Evolutionary conservation across 169 alveolate genomes (phyloP), one percentile per base, ranked within the genome.

Genomic region (Cryptosporidium xiaoi): DNA sequence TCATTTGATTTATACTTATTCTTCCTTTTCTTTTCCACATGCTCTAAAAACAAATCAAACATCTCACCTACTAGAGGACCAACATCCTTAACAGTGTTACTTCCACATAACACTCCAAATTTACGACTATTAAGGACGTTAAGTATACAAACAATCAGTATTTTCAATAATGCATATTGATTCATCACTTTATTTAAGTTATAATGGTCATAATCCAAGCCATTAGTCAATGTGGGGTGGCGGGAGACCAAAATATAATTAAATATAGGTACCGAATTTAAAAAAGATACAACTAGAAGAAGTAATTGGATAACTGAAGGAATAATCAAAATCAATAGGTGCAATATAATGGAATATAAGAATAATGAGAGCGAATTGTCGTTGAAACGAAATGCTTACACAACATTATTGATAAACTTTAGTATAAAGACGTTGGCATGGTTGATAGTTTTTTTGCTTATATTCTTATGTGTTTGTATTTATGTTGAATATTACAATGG

Each of bases 21-120:
- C 13, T 69, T 64, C 24, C 40, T 51, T 13, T 69, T 69, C 1
- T 36, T 29, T 36, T 69, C 83, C 16, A 69, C 31, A 55, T 34
- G 51, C 40, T 69, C 83, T 34, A 69, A 31, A 31, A 69, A 69
- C 83, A 69, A 51, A 34, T 69, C 83, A 56, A 69, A 69, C 13
- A 69, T 48, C 40, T 69, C 83, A 55, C 67, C 29, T 34, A 69
- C 56, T 29, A 69, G 31, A 51, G 83, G 83, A 12, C 44, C 51
- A 16, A 69, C 56, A 69, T 69, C 27, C 40, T 24, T 69, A 16
- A 50, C 56, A 29, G 2, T 48, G 51, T 66, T 62, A 18, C 64
- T 24, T 27, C 24, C 33, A 50, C 6, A 24, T 40, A 3, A 6
- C 13, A 34, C 20, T 44, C 10, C 18, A 44, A 66, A 12, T 20